Percentiles rank a stretch among this genome's conserved stretches.
Conservation (phyloP, 441 rosid species). For the Pelargonium fulgidum region DNA sequence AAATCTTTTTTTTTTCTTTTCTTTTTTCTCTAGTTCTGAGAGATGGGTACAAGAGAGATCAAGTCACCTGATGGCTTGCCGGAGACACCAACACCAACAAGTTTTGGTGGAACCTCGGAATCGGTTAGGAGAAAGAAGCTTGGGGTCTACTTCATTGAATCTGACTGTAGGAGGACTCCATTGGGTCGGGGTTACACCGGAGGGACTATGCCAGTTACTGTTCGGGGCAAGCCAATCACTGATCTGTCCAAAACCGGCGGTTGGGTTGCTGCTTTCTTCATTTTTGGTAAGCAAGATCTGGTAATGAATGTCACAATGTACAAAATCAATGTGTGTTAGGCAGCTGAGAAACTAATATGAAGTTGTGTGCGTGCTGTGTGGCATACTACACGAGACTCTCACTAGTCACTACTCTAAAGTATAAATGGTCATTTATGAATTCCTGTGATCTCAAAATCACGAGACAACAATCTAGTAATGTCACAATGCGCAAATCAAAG, state of each 20-base stretch:
- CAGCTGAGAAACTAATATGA: conserved; percentile 1
- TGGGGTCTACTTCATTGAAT: conserved; percentile 59
- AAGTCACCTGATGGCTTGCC: conserved; percentile 44
- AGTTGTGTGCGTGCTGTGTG: too few species aligned
- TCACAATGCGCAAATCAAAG: background rate
- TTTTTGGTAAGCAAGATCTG: conserved; percentile 49
- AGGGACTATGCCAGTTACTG: conserved; percentile 76
- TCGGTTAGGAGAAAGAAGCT: conserved; percentile 56
- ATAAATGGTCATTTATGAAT: too few species aligned
- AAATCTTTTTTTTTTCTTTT: background rate
- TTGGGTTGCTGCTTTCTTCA: conserved; percentile 87
- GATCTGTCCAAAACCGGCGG: conserved; percentile 89
- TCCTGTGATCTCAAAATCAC: too few species aligned
- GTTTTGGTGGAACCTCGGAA: conserved; percentile 27
- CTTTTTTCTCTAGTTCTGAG: conserved; percentile 10
- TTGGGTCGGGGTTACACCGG: conserved; percentile 80
- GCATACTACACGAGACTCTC: too few species aligned
- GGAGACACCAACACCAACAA: conserved; percentile 31
- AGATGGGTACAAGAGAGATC: conserved; percentile 58
- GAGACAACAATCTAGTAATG: background rate
- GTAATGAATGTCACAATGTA: background rate
- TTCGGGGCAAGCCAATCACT: conserved; percentile 72
- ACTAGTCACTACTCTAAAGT: too few species aligned
- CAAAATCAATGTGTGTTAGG: background rate
- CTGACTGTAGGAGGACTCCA: conserved; percentile 71